A percentile compares a stretch with the other conserved stretches of the same genome.
These are phyloP conservation scores for Pseudogymnoascus sp. DNA, from an alignment of 2,329 filamentous ascomycete species.

Conservation along the genomic window DNA sequence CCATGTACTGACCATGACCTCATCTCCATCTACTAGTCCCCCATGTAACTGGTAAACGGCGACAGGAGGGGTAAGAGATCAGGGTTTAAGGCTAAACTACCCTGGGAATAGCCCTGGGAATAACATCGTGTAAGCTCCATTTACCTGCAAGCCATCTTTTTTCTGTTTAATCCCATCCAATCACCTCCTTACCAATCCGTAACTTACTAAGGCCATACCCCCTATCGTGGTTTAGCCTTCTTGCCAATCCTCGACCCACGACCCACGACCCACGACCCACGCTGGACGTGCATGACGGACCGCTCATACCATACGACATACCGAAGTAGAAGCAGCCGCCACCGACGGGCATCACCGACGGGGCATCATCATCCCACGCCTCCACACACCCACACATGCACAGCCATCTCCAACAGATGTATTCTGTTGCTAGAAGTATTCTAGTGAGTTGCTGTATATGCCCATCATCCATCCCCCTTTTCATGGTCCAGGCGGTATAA, in stretches of 20 bases:
- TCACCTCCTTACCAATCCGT: neutral
- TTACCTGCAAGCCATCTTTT: too few species aligned
- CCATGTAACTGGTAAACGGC: neutral
- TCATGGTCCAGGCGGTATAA: neutral
- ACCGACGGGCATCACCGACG: too few species aligned
- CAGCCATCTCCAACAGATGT: neutral
- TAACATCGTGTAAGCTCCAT: neutral
- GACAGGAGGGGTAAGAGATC: neutral
- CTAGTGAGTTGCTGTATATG: neutral
- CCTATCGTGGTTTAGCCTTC: neutral
- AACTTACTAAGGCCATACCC: neutral
- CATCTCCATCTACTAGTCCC: too few species aligned
- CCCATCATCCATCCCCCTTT: neutral
- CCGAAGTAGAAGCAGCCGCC: neutral
- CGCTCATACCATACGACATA: neutral
- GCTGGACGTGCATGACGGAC: neutral
- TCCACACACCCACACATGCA: neutral
- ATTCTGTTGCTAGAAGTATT: neutral
- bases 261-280: too few species aligned
- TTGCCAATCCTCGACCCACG: too few species aligned
- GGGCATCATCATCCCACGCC: neutral
- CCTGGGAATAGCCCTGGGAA: neutral
- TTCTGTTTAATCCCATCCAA: neutral
- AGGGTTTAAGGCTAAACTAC: constrained; percentile 1
- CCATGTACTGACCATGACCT: neutral